Conservation (phyloP, 2,329 filamentous ascomycete species). For the Neurospora sp. region DNA sequence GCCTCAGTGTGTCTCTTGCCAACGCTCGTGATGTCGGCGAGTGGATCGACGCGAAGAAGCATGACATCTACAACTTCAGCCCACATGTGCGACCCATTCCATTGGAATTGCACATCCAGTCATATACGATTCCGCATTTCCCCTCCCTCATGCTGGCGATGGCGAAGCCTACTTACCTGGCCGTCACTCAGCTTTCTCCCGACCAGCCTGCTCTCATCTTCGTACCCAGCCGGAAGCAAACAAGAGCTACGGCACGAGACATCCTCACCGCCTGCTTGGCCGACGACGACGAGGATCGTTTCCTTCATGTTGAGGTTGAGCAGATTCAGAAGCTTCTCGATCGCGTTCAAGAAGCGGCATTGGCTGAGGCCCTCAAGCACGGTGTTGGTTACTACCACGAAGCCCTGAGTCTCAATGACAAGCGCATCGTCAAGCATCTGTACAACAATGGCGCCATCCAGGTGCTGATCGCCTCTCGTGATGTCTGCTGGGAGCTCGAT, state of each 20-base stretch:
- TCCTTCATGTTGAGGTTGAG: constrained; percentile 74
- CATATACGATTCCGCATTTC: constrained; percentile 92
- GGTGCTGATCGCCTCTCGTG: constrained; percentile 64
- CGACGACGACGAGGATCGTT: constrained; percentile 87
- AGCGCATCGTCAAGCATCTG: constrained; percentile 85
- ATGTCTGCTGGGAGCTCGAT: constrained; percentile 94
- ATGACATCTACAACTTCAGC: constrained; percentile 98
- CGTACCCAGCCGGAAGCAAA: constrained; percentile 88
- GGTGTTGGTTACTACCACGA: constrained; percentile 98
- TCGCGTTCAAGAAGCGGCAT: constrained; percentile 73
- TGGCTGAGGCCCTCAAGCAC: constrained; percentile 83
- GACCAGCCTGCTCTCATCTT: constrained; percentile 89
- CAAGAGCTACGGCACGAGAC: constrained; percentile 76
- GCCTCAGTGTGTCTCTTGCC: constrained; percentile 81
- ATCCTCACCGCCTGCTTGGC: constrained; percentile 78
- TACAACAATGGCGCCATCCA: constrained; percentile 86
- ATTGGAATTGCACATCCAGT: constrained; percentile 88
- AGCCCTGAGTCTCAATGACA: constrained; percentile 78
- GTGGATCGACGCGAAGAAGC: constrained; percentile 96
- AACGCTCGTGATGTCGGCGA: constrained; percentile 92
- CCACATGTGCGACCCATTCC: constrained; percentile 83
- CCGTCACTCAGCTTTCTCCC: constrained; percentile 77
- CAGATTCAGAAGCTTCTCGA: constrained; percentile 76
- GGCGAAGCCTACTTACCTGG: constrained; percentile 87
- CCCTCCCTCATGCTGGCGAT: constrained; percentile 97